These are phyloP conservation scores for Picea sitchensis DNA, from an alignment of 75 land plant species.

Conservation along the genomic window DNA sequence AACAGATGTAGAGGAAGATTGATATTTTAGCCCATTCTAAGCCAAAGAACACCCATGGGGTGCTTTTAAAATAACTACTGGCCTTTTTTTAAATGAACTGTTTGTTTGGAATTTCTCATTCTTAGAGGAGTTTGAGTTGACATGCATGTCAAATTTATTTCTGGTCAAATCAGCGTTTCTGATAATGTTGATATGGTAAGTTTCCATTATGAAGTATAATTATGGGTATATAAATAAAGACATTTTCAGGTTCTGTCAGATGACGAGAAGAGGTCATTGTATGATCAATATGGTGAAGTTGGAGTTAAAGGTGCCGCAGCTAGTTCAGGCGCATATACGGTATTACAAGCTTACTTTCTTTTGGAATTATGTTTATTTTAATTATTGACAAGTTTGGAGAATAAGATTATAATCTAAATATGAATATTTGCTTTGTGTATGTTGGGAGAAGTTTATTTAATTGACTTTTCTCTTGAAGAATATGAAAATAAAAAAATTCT, in stretches of 20 bases:
- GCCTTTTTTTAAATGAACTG: not conserved
- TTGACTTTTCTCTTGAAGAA: not conserved
- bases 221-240: slow-evolving; percentile 5
- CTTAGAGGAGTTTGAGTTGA: not conserved
- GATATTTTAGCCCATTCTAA: not conserved
- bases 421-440: slow-evolving; percentile 1
- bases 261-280: slow-evolving; percentile 87
- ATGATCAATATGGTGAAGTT: slow-evolving; percentile 97
- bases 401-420: not conserved
- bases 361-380: not conserved
- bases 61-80: slow-evolving; percentile 11
- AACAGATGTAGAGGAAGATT: not conserved
- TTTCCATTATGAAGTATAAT: not conserved
- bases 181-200: not conserved
- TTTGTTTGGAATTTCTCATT: not conserved
- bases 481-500: not conserved
- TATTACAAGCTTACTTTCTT: slow-evolving; percentile 11
- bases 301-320: slow-evolving; percentile 80
- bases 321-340: slow-evolving; percentile 68
- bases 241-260: slow-evolving; percentile 90
- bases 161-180: not conserved
- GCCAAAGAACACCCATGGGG: not conserved
- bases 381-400: not conserved
- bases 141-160: not conserved
- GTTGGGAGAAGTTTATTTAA: not conserved